These are phyloP conservation scores for Claviceps pazoutovae DNA, from an alignment of 2,329 filamentous ascomycete species.

Conservation along the genomic window DNA sequence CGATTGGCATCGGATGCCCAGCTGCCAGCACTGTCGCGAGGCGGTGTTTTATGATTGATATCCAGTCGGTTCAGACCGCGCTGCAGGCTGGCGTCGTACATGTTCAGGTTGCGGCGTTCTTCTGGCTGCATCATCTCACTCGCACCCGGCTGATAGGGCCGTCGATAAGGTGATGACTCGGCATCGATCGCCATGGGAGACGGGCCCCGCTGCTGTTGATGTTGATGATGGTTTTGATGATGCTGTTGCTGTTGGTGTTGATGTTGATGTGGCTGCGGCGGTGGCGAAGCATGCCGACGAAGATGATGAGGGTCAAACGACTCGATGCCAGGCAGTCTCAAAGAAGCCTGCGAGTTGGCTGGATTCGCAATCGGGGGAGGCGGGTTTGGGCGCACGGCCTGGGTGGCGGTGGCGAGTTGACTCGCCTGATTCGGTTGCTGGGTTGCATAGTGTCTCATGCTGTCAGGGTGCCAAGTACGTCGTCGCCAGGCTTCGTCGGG, in stretches of 20 bases:
- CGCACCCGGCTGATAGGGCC: constrained; percentile 13
- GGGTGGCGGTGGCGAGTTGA: constrained; percentile 63
- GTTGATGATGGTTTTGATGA: constrained; percentile 34
- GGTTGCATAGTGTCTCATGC: constrained; percentile 47
- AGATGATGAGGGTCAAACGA: constrained; percentile 70
- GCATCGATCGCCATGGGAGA: constrained; percentile 69
- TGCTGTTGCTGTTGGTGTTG: constrained; percentile 24
- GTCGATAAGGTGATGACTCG: constrained; percentile 24
- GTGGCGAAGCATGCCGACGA: constrained; percentile 42
- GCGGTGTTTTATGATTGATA: constrained; percentile 39
- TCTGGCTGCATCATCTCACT: constrained; percentile 23
- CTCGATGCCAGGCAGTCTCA: constrained; percentile 78
- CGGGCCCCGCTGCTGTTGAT: constrained; percentile 40
- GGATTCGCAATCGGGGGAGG: constrained; percentile 33
- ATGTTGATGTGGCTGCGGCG: constrained; percentile 36
- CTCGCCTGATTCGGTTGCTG: constrained; percentile 43
- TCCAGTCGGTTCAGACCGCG: constrained; percentile 53
- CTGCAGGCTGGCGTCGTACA: constrained; percentile 54
- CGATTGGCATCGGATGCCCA: constrained; percentile 45
- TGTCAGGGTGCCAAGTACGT: constrained; percentile 83
- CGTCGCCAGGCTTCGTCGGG: constrained; percentile 67
- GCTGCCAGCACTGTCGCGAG: constrained; percentile 35
- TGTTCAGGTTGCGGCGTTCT: constrained; percentile 36
- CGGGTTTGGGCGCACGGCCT: constrained; percentile 43
- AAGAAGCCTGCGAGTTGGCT: constrained; percentile 38